These are phyloP conservation scores for Chlorella sp. DNA, from an alignment of 139 green algal species.

Conservation along the genomic window DNA sequence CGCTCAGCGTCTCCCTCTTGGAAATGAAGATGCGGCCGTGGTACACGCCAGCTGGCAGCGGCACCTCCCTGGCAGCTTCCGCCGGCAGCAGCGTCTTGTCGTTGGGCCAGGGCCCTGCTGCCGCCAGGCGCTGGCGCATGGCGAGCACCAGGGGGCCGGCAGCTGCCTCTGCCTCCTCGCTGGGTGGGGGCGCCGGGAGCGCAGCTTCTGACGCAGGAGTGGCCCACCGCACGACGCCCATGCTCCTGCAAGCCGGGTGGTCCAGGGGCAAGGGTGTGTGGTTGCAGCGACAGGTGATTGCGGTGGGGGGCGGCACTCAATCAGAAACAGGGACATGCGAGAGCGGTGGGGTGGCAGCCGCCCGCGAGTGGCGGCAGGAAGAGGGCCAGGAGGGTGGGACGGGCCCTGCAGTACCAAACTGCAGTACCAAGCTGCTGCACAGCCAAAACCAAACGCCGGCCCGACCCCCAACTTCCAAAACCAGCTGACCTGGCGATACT, in stretches of 20 bases:
- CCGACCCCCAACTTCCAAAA: neutral
- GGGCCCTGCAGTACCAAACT: neutral
- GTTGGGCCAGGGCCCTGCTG: neutral
- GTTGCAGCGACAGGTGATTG: neutral
- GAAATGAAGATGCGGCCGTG: conserved; percentile 18
- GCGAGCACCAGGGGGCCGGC: neutral
- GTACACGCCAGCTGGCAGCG: neutral
- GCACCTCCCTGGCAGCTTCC: neutral
- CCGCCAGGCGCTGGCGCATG: neutral
- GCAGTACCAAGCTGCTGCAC: no score
- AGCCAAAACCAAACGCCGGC: no score
- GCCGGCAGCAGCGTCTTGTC: neutral
- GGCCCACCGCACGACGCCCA: neutral
- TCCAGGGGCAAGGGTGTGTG: neutral
- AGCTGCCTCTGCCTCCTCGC: neutral
- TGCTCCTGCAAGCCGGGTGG: neutral
- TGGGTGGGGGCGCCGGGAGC: neutral
- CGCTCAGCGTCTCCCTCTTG: conserved; percentile 15
- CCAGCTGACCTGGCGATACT: neutral
- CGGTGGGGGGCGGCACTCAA: neutral
- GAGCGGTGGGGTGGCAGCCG: no score
- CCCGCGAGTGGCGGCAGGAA: no score
- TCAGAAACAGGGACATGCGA: no score
- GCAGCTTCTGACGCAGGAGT: neutral
- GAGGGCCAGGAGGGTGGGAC: neutral